A percentile compares a stretch with the other conserved stretches of the same genome.
Evolutionary conservation across 2,329 filamentous ascomycete species (phyloP).

Genomic region (Fusarium zealandicum): DNA sequence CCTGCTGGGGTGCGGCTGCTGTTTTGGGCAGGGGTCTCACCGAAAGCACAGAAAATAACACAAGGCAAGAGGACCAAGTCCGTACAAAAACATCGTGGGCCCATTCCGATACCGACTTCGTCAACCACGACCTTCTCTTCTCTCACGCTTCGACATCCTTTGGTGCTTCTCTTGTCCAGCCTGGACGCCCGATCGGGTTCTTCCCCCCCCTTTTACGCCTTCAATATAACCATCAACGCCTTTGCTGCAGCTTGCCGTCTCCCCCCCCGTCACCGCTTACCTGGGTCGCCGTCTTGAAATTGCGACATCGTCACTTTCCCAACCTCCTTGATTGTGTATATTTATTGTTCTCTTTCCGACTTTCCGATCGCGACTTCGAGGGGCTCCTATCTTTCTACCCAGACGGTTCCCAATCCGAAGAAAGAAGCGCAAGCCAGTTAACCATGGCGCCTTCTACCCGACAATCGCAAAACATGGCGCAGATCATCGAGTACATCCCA

Average conservation of each 20-base stretch:
- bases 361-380: conserved; percentile 5
- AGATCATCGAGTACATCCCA: conserved; percentile 96
- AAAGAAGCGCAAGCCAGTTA: conserved; percentile 40
- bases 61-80: conserved; percentile 11
- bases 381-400: conserved; percentile 7
- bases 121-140: conserved; percentile 37
- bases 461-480: conserved; percentile 71
- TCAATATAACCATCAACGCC: conserved; percentile 17
- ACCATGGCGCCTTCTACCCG: conserved; percentile 60
- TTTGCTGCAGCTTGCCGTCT: conserved; percentile 22
- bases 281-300: conserved; percentile 17
- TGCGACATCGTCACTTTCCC: conserved; percentile 21
- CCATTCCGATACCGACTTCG: conserved; percentile 30
- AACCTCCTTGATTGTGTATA: conserved; percentile 21
- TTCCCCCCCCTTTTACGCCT: conserved; percentile 7
- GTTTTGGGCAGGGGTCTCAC: conserved; percentile 38
- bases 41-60: conserved; percentile 39
- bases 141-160: conserved; percentile 22
- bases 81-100: conserved; percentile 47
- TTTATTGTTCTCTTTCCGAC: conserved; percentile 6
- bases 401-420: conserved; percentile 14
- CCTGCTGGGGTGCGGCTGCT: conserved; percentile 20
- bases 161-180: conserved; percentile 31
- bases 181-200: conserved; percentile 19
- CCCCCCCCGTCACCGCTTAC: conserved; percentile 34